Conservation (phyloP, 768 basidiomycete species). For the Russula sp. region DNA sequence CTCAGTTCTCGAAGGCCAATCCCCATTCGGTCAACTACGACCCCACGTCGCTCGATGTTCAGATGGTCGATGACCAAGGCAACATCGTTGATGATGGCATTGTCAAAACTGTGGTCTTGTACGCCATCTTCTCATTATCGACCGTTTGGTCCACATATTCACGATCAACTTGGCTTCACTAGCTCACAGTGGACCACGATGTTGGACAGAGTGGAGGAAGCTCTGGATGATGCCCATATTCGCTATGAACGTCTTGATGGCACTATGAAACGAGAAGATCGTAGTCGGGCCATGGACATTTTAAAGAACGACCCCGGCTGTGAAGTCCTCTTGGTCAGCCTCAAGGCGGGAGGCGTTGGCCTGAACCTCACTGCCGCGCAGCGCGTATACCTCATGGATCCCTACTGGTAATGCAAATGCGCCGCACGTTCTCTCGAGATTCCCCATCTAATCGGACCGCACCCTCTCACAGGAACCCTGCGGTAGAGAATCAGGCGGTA, state of each 20-base stretch:
- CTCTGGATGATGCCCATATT: slow-evolving; percentile 74
- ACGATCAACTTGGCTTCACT: slow-evolving; percentile 1
- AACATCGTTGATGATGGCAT: slow-evolving; percentile 60
- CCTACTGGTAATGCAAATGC: slow-evolving; percentile 64
- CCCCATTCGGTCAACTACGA: slow-evolving; percentile 86
- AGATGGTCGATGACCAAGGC: slow-evolving; percentile 71
- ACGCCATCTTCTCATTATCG: slow-evolving; percentile 28
- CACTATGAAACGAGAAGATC: slow-evolving; percentile 95
- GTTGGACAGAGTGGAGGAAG: slow-evolving; percentile 92
- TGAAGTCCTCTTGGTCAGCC: slow-evolving; percentile 91
- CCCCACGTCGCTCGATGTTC: slow-evolving; percentile 59
- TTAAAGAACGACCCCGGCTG: slow-evolving; percentile 84
- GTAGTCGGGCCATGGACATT: slow-evolving; percentile 85
- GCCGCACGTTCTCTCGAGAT: background rate
- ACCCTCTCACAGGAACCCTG: slow-evolving; percentile 69
- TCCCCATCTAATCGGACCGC: background rate
- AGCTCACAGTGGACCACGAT: slow-evolving; percentile 94
- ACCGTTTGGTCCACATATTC: slow-evolving; percentile 5
- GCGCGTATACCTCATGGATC: slow-evolving; percentile 93
- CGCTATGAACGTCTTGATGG: slow-evolving; percentile 91
- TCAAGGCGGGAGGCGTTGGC: slow-evolving; percentile 96
- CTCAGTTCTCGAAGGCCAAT: slow-evolving; percentile 75
- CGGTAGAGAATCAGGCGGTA: slow-evolving; percentile 95
- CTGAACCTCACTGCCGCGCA: slow-evolving; percentile 92
- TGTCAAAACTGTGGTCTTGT: slow-evolving; percentile 95